Percentiles rank a stretch among this genome's conserved stretches.
These are phyloP conservation scores for Sporothrix sp. DNA, from an alignment of 2,329 filamentous ascomycete genomes.

Conservation along the genomic window DNA sequence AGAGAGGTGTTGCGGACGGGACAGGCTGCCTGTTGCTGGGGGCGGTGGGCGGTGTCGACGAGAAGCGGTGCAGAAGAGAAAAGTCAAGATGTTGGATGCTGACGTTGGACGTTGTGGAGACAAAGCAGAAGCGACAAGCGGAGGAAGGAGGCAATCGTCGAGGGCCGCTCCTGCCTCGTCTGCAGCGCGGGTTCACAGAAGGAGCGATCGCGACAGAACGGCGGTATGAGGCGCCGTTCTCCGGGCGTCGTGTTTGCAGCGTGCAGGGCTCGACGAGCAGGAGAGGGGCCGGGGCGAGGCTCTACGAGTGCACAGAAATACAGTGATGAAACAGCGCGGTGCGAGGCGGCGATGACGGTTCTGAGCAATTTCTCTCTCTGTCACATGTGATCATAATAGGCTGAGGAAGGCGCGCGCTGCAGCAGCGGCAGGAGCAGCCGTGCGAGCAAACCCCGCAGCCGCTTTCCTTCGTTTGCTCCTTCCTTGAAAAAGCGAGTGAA, in stretches of 20 bases:
- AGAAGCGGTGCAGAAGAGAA: neutral
- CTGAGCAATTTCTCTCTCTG: constrained; percentile 3
- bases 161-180: neutral
- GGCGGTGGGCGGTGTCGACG: neutral
- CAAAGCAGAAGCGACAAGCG: neutral
- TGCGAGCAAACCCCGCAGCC: neutral
- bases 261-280: no score
- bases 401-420: neutral
- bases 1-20: neutral
- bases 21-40: neutral
- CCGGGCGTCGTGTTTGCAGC: neutral
- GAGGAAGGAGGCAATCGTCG: neutral
- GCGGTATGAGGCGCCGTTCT: neutral
- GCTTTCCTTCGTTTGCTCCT: no score
- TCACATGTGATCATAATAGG: constrained; percentile 13
- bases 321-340: neutral
- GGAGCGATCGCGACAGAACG: neutral
- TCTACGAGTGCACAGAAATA: neutral
- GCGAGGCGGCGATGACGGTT: constrained; percentile 12
- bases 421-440: neutral
- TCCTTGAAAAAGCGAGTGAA: no score
- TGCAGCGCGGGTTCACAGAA: neutral
- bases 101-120: neutral
- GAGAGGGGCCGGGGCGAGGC: no score
- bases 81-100: neutral